Evolutionary conservation across 495 filamentous ascomycete genomes (phyloP), one percentile per base, ranked within the genome.

Genomic region (Penicilliopsis zonata): DNA sequence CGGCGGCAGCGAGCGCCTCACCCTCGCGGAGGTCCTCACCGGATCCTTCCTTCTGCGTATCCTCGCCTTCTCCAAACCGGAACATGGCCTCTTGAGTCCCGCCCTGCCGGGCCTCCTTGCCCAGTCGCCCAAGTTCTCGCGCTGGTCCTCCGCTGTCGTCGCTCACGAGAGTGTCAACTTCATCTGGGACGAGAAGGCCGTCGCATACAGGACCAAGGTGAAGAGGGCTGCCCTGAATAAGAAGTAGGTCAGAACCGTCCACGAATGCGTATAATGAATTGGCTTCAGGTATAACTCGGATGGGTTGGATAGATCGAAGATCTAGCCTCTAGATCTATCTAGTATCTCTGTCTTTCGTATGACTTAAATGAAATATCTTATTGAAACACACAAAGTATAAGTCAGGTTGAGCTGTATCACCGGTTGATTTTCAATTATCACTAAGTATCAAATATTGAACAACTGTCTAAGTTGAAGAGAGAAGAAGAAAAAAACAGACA

Each of bases 1-100:
- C 57, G 78, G 76, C n/a, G 86, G 85, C 0, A 78, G 74, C 34
- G 61, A 76, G 31, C 76, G 70, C 46, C 43, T 88, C 20, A 88
- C 83, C 2, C 55, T 85, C 18, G 86, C 74, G 9, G 86, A 92
- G 73, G 72, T 77, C 20, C 61, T 76, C 26, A 74, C 71, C 0
- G 82, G 75, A 0, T 77, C 79, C 0, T 83, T 86, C 52, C 43
- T 80, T 10, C 28, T 86, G 9, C 67, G 81, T 9, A 41, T 78
- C 12, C 53, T 73, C 25, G 42, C 51, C 4, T 61, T 73, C 28
- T 41, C 57, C 0, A 70, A 70, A 44, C 50, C 65, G 8, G 63
- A 63, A 3, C 35, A 65, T 34, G 61, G 58, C 0, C 37, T 80
- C 8, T 35, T 80, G 5, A 69, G 76, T 3, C 42, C 63, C 13